These are phyloP conservation scores for Trichoderma orchidacearum DNA, from an alignment of 495 filamentous ascomycete genomes.

Conservation along the genomic window DNA sequence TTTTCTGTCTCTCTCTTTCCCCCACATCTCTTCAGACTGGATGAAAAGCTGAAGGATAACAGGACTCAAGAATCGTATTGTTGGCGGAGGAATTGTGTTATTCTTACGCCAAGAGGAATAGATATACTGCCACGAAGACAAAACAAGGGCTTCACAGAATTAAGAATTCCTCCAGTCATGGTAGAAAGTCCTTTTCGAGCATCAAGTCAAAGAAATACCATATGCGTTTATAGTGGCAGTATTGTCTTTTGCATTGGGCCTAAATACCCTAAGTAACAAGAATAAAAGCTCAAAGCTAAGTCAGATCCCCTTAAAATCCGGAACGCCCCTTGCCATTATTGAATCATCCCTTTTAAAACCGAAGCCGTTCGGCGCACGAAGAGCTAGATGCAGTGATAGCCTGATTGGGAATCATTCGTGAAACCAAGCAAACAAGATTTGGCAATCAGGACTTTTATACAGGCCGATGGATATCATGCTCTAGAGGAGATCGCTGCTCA, in stretches of 20 bases:
- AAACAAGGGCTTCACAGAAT: too few relatives aligned
- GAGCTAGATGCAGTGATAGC: background rate
- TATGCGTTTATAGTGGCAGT: background rate
- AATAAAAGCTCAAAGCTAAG: background rate
- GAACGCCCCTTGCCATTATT: background rate
- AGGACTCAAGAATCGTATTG: too few relatives aligned
- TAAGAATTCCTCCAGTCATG: too few relatives aligned
- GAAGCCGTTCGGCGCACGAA: background rate
- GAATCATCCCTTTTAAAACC: background rate
- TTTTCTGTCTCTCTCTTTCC: too few relatives aligned
- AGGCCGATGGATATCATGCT: background rate
- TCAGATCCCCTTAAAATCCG: background rate
- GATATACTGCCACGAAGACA: too few relatives aligned
- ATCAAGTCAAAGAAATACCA: too few relatives aligned
- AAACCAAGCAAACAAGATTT: background rate
- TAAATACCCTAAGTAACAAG: background rate
- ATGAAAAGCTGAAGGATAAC: too few relatives aligned
- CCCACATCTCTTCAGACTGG: too few relatives aligned
- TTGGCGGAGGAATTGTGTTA: too few relatives aligned
- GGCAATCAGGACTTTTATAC: background rate
- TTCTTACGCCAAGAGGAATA: too few relatives aligned
- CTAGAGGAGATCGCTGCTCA: background rate
- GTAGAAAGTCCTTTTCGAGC: too few relatives aligned
- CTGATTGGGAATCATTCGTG: background rate
- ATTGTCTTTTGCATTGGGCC: background rate